A percentile compares a stretch with the other conserved stretches of the same genome.
Evolutionary conservation across 1,139 yeast species (phyloP).

Genomic region (Zygoascus sp.): DNA sequence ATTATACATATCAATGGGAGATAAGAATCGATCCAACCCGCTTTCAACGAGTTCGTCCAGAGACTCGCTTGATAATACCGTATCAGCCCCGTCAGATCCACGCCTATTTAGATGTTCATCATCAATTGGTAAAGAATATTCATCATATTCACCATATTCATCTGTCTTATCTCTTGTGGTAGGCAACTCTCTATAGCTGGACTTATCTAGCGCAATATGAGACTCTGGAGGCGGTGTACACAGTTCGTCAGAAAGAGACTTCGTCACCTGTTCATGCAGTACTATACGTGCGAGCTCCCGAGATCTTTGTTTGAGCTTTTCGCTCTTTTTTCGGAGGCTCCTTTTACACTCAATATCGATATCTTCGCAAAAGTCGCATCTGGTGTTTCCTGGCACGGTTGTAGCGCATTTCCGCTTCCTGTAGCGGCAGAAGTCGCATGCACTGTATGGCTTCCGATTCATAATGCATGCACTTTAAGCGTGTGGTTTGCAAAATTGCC

Average conservation of each 20-base stretch:
- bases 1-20: conserved; percentile 1
- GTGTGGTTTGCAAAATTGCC: background rate
- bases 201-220: no score
- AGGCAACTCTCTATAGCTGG: no score
- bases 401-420: conserved; percentile 16
- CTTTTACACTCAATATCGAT: conserved; percentile 14
- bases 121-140: no score
- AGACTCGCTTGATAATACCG: background rate
- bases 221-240: conserved; percentile 5
- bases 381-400: background rate
- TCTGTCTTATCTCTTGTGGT: no score
- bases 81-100: background rate
- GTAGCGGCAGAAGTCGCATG: conserved; percentile 18
- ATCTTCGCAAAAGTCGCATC: conserved; percentile 15
- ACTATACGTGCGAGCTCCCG: conserved; percentile 8
- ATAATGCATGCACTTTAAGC: background rate
- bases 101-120: no score
- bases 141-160: no score
- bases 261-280: background rate
- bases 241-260: background rate
- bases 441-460: conserved; percentile 11
- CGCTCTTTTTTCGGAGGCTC: conserved; percentile 11
- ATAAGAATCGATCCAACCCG: background rate
- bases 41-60: background rate
- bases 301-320: conserved; percentile 12